Evolutionary conservation across 2,329 filamentous ascomycete genomes (phyloP).

Genomic region (Aureobasidium sp.): DNA sequence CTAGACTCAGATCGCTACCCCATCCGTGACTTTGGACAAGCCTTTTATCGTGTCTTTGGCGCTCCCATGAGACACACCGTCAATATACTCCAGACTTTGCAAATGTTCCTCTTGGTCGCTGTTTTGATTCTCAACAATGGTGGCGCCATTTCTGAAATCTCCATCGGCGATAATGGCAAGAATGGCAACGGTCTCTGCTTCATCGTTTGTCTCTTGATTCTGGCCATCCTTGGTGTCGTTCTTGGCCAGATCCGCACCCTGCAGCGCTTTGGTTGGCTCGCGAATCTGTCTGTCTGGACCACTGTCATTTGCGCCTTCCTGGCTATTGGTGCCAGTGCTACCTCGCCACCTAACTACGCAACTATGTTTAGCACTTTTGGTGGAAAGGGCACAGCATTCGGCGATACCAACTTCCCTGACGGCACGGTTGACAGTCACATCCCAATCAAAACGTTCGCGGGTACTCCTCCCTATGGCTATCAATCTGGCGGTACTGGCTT

Average conservation of each 20-base stretch:
- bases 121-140: constrained; percentile 48
- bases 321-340: constrained; percentile 45
- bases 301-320: constrained; percentile 48
- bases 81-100: constrained; percentile 34
- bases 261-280: constrained; percentile 48
- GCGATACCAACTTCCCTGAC: constrained; percentile 16
- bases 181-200: constrained; percentile 17
- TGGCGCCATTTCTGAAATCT: constrained; percentile 47
- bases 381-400: not conserved
- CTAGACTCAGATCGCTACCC: constrained; percentile 37
- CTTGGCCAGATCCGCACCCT: constrained; percentile 52
- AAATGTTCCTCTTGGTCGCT: constrained; percentile 44
- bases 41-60: constrained; percentile 36
- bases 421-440: constrained; percentile 4
- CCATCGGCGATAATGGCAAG: constrained; percentile 22
- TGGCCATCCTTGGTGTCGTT: constrained; percentile 44
- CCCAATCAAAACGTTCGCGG: constrained; percentile 33
- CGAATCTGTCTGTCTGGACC: constrained; percentile 50
- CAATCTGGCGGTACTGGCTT: constrained; percentile 34
- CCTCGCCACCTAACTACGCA: constrained; percentile 45
- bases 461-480: constrained; percentile 30
- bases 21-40: constrained; percentile 36
- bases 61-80: constrained; percentile 31
- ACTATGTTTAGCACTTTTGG: constrained; percentile 17
- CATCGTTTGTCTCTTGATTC: constrained; percentile 33